These are phyloP conservation scores for Parvularia atlantis DNA, from an alignment of 78 protist genomes.

Conservation along the genomic window DNA sequence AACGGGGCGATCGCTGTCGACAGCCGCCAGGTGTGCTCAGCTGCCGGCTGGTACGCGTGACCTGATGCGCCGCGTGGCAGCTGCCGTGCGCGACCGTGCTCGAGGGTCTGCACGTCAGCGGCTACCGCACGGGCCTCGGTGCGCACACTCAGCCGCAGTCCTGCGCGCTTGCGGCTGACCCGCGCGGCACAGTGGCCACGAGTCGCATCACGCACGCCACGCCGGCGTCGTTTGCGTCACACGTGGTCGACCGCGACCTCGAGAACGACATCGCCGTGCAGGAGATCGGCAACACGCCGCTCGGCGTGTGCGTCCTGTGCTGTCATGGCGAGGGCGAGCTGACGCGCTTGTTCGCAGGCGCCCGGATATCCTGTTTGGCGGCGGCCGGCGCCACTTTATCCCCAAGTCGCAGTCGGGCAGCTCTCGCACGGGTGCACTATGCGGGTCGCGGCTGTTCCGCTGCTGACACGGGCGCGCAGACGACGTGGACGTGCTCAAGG, in stretches of 20 bases:
- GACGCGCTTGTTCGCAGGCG: too few species aligned
- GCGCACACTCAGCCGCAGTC: too few species aligned
- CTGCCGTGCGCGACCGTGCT: slow-evolving; percentile 34
- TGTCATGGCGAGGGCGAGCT: too few species aligned
- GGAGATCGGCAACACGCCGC: neutral
- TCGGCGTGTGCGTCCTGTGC: too few species aligned
- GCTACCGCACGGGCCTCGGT: slow-evolving; percentile 17
- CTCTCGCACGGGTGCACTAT: neutral
- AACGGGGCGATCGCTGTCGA: slow-evolving; percentile 19
- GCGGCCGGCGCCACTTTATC: neutral
- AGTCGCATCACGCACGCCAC: slow-evolving; percentile 24
- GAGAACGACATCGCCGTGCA: slow-evolving; percentile 16
- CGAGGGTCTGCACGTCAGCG: slow-evolving; percentile 9
- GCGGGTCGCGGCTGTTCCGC: neutral
- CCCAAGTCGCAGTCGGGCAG: neutral
- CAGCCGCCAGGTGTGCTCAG: too few species aligned
- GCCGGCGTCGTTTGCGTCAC: slow-evolving; percentile 8
- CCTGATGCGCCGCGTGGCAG: too few species aligned
- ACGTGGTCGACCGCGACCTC: neutral
- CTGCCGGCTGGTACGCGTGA: too few species aligned
- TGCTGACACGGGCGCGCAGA: too few species aligned
- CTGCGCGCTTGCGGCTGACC: too few species aligned
- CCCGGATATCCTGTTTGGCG: slow-evolving; percentile 20
- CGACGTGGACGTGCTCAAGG: too few species aligned
- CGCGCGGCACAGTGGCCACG: too few species aligned